Evolutionary conservation across 1,284 basidiomycete genomes (phyloP).

Genomic region (Ceratobasidium sp.): DNA sequence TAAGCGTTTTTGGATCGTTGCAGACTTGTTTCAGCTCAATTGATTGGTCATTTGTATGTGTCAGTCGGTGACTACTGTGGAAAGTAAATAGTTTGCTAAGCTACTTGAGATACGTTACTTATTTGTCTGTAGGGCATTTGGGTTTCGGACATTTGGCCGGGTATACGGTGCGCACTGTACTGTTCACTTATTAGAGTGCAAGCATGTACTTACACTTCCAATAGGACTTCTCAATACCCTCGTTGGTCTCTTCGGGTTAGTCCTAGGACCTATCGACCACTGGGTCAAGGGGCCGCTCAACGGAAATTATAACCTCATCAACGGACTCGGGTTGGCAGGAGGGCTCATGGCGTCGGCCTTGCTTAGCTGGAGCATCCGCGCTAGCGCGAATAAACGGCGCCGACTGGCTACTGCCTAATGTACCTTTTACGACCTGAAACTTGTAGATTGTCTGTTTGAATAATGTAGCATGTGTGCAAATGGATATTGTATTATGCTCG

Average conservation of each 20-base stretch:
- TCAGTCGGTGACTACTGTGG: conserved; percentile 48
- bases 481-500: conserved; percentile 16
- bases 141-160: conserved; percentile 53
- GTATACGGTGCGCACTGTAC: conserved; percentile 48
- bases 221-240: conserved; percentile 54
- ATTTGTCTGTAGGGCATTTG: conserved; percentile 45
- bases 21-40: neutral
- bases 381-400: neutral
- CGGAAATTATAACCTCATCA: conserved; percentile 53
- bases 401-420: neutral
- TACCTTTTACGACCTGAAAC: neutral
- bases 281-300: conserved; percentile 52
- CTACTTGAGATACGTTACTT: neutral
- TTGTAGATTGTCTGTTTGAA: too few species aligned
- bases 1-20: conserved; percentile 32
- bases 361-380: conserved; percentile 47
- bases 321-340: conserved; percentile 49
- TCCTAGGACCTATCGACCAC: conserved; percentile 54
- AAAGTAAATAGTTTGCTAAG: conserved; percentile 43
- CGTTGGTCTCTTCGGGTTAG: conserved; percentile 53
- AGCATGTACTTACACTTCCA: conserved; percentile 45
- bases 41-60: conserved; percentile 10
- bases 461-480: too few species aligned
- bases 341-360: conserved; percentile 48
- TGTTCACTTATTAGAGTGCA: conserved; percentile 28